These are phyloP conservation scores for Dipteronia sinensis DNA, from an alignment of 345 rosid genomes.

Conservation along the genomic window DNA sequence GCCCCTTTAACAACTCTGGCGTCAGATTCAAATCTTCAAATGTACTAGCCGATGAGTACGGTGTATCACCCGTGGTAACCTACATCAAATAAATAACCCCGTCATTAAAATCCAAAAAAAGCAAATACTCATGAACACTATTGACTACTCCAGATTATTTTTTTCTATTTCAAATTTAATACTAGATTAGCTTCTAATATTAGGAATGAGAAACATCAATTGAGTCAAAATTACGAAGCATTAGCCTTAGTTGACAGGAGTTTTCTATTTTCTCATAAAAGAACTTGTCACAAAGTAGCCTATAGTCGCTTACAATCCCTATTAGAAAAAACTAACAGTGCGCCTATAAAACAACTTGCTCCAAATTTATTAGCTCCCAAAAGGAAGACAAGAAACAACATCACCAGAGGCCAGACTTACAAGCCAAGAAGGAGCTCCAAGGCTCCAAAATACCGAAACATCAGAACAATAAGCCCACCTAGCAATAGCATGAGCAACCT, in stretches of 20 bases:
- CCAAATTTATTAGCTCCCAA: neutral
- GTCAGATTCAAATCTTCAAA: conserved; percentile 87
- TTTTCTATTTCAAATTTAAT: neutral
- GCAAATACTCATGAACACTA: neutral
- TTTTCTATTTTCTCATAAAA: neutral
- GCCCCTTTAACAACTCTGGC: conserved; percentile 77
- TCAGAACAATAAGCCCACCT: too few relatives aligned
- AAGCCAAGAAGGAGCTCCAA: too few relatives aligned
- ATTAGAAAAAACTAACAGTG: neutral
- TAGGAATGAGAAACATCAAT: neutral
- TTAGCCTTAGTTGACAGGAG: neutral
- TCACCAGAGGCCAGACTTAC: too few relatives aligned
- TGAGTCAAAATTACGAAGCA: neutral
- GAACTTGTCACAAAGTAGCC: too few relatives aligned
- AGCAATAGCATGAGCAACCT: too few relatives aligned
- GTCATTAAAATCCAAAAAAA: neutral
- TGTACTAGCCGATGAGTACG: conserved; percentile 70
- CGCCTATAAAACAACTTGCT: neutral
- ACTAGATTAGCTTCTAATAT: neutral
- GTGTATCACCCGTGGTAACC: conserved; percentile 83
- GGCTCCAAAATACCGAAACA: too few relatives aligned
- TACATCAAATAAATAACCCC: conserved; percentile 22
- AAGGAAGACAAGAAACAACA: too few relatives aligned
- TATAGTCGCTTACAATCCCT: neutral
- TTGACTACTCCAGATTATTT: too few relatives aligned